Percentiles rank a stretch among this genome's conserved stretches.
Conservation (phyloP, 148 eudicot genomes). For the Heliamphora exappendiculata region DNA sequence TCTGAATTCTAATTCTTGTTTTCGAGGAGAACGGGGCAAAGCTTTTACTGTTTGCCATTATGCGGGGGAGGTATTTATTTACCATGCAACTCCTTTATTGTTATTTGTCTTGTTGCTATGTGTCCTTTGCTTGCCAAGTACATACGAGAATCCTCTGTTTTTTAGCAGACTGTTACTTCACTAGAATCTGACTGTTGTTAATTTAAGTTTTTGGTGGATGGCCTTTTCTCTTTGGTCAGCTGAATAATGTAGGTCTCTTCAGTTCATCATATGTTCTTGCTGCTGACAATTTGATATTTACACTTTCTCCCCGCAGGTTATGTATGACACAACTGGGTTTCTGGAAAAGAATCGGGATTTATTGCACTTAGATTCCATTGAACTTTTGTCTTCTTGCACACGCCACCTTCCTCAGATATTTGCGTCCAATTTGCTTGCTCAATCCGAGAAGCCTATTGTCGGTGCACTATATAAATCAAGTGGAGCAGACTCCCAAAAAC, state of each 20-base stretch:
- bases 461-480: conserved; percentile 84
- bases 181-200: background rate
- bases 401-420: conserved; percentile 67
- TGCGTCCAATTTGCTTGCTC: conserved; percentile 75
- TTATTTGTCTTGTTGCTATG: background rate
- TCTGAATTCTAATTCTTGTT: conserved; percentile 58
- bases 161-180: background rate
- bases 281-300: conserved; percentile 3
- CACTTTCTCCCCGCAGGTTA: conserved; percentile 44
- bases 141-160: background rate
- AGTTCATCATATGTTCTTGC: background rate
- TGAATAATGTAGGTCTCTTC: background rate
- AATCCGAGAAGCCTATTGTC: conserved; percentile 75
- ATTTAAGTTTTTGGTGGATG: background rate
- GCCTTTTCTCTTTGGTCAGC: background rate
- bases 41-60: conserved; percentile 80
- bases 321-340: conserved; percentile 85
- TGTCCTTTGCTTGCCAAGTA: conserved; percentile 4
- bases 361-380: conserved; percentile 67
- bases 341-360: conserved; percentile 92
- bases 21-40: conserved; percentile 78
- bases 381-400: conserved; percentile 79
- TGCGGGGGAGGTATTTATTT: conserved; percentile 82
- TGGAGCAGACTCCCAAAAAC: conserved; percentile 94
- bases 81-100: background rate